Conservation (phyloP, 1,139 yeast species). For the Taphrina confusa region DNA sequence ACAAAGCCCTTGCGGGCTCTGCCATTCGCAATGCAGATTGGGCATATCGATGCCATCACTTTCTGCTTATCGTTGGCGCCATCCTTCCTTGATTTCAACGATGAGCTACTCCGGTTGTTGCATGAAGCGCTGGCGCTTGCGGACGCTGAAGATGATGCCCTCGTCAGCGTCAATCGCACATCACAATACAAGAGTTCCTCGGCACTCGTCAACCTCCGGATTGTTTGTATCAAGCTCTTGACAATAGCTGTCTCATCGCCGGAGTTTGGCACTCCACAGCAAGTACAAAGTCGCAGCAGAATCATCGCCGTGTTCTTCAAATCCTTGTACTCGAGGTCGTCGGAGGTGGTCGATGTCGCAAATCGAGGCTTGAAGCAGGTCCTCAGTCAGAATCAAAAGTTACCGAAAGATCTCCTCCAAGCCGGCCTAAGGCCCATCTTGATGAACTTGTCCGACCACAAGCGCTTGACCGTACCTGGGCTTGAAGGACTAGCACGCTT, state of each 20-base stretch:
- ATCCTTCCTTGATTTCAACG: slow-evolving; percentile 81
- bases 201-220: slow-evolving; percentile 80
- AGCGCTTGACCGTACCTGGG: slow-evolving; percentile 83
- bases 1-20: slow-evolving; percentile 94
- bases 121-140: slow-evolving; percentile 91
- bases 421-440: slow-evolving; percentile 93
- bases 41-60: slow-evolving; percentile 93
- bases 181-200: slow-evolving; percentile 85
- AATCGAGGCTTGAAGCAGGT: slow-evolving; percentile 83
- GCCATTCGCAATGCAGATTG: slow-evolving; percentile 98
- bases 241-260: slow-evolving; percentile 82
- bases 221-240: slow-evolving; percentile 80
- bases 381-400: slow-evolving; percentile 77
- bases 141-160: slow-evolving; percentile 95
- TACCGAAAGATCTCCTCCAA: slow-evolving; percentile 90
- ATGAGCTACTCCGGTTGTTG: slow-evolving; percentile 77
- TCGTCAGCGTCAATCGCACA: slow-evolving; percentile 81
- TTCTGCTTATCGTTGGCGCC: slow-evolving; percentile 81
- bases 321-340: slow-evolving; percentile 81
- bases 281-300: slow-evolving; percentile 78
- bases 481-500: slow-evolving; percentile 87
- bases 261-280: slow-evolving; percentile 60
- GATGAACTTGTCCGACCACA: slow-evolving; percentile 91
- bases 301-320: slow-evolving; percentile 93
- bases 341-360: slow-evolving; percentile 89